Percentiles rank a stretch among this genome's conserved stretches.
Evolutionary conservation across 495 filamentous ascomycete species (phyloP).

Genomic region (Cercophora samala): DNA sequence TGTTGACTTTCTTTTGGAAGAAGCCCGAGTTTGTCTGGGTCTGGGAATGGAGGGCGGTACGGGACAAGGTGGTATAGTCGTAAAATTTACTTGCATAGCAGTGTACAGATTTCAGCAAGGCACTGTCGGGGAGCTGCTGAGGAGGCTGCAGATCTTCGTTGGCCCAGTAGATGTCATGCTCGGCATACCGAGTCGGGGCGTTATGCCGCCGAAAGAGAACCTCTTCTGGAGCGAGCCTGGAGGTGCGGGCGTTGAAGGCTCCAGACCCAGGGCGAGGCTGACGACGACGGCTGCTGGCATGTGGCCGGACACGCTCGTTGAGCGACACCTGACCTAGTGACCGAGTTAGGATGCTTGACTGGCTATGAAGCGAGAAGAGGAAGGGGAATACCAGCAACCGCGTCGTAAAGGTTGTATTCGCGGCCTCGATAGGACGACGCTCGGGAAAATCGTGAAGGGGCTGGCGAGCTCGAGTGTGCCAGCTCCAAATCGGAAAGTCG

Average conservation of each 20-base stretch:
- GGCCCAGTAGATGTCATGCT: constrained; percentile 69
- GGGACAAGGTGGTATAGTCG: constrained; percentile 17
- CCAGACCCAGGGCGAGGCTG: constrained; percentile 32
- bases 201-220: constrained; percentile 63
- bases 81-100: constrained; percentile 73
- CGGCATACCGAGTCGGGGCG: constrained; percentile 61
- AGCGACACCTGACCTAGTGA: constrained; percentile 46
- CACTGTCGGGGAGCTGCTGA: constrained; percentile 61
- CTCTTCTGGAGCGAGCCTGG: constrained; percentile 64
- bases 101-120: constrained; percentile 74
- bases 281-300: constrained; percentile 21
- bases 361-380: not conserved
- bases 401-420: constrained; percentile 68
- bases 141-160: constrained; percentile 41
- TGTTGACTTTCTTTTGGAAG: not conserved
- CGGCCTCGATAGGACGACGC: constrained; percentile 24
- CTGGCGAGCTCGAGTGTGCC: not conserved
- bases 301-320: constrained; percentile 20
- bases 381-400: constrained; percentile 61
- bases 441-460: not conserved
- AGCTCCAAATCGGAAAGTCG: not conserved
- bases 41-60: not conserved
- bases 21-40: not conserved
- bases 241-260: constrained; percentile 48
- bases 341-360: not conserved